These are phyloP conservation scores for Apiospora malaysiana DNA, from an alignment of 2,329 filamentous ascomycete genomes.

Conservation along the genomic window DNA sequence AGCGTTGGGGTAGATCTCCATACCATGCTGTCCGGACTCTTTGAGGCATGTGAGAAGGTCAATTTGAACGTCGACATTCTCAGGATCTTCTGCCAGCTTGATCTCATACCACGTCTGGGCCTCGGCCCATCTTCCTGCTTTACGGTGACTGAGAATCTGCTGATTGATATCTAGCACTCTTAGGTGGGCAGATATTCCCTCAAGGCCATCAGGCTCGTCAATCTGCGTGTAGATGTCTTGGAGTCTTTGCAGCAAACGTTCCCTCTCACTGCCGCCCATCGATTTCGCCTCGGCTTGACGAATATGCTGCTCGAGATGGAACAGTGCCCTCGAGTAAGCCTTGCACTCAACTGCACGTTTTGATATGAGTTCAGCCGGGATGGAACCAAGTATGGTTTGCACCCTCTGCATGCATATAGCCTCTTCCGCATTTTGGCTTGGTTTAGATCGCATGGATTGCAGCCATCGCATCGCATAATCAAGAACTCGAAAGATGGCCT, in stretches of 20 bases:
- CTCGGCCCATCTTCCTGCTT: slow-evolving; percentile 90
- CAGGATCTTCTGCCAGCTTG: slow-evolving; percentile 78
- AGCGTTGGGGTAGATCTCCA: too few species aligned
- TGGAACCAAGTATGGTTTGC: slow-evolving; percentile 59
- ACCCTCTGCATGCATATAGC: slow-evolving; percentile 57
- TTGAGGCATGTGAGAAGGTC: slow-evolving; percentile 88
- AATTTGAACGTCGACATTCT: slow-evolving; percentile 77
- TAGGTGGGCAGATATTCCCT: slow-evolving; percentile 89
- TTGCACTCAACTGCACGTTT: slow-evolving; percentile 90
- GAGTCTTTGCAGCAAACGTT: slow-evolving; percentile 75
- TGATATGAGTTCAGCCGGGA: slow-evolving; percentile 78
- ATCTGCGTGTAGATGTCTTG: slow-evolving; percentile 97
- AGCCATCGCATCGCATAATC: slow-evolving; percentile 94
- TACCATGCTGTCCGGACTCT: slow-evolving; percentile 93
- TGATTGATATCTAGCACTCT: slow-evolving; percentile 90
- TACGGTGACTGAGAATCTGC: slow-evolving; percentile 90
- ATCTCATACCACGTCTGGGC: slow-evolving; percentile 99
- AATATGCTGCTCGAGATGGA: slow-evolving; percentile 93
- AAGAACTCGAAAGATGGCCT: slow-evolving; percentile 88
- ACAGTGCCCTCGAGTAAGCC: slow-evolving; percentile 89
- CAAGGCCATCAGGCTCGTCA: slow-evolving; percentile 94
- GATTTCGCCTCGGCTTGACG: slow-evolving; percentile 53
- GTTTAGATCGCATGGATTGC: slow-evolving; percentile 69
- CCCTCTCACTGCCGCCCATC: slow-evolving; percentile 57
- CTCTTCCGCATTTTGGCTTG: slow-evolving; percentile 44